phyloP scores from a whole-genome alignment of 495 filamentous ascomycete genomes.

The Aspergillus carlsbadensis region DNA sequence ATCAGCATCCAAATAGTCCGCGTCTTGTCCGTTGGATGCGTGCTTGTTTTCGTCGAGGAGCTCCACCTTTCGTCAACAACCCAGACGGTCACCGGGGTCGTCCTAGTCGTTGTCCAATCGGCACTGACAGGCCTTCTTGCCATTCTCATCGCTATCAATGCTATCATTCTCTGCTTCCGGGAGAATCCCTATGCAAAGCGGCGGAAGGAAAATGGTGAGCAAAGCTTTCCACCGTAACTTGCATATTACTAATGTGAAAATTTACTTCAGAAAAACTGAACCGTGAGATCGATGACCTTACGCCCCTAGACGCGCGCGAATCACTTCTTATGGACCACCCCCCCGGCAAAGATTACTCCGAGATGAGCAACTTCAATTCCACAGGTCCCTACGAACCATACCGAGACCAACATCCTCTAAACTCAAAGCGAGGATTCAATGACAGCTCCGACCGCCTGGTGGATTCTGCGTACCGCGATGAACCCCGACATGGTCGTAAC shows the following conservation, averaged over 20 bases:
- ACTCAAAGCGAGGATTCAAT: conserved; percentile 25
- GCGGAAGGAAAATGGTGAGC: conserved; percentile 82
- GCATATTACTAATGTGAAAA: conserved; percentile 15
- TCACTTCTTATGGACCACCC: conserved; percentile 71
- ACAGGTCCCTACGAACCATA: conserved; percentile 45
- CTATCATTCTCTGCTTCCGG: conserved; percentile 74
- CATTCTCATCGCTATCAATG: conserved; percentile 87
- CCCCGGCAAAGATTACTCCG: conserved; percentile 37
- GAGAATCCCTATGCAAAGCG: conserved; percentile 86
- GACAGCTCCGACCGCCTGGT: conserved; percentile 46
- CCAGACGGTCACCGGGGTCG: conserved; percentile 89
- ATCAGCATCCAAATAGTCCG: conserved; percentile 91
- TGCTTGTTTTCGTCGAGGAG: conserved; percentile 91
- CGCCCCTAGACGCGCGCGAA: conserved; percentile 85
- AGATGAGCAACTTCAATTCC: conserved; percentile 51
- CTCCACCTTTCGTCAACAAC: conserved; percentile 89
- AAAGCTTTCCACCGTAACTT: neutral
- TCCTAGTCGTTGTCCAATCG: conserved; percentile 86
- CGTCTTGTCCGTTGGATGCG: conserved; percentile 85
- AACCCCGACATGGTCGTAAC: conserved; percentile 33
- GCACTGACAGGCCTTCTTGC: conserved; percentile 79
- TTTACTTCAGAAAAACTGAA: conserved; percentile 67
- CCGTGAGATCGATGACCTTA: conserved; percentile 82
- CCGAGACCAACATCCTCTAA: conserved; percentile 34
- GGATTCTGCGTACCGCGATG: conserved; percentile 35